These are phyloP conservation scores for Dacryopinax primogenitus DNA, from an alignment of 768 basidiomycete genomes.

Conservation along the genomic window DNA sequence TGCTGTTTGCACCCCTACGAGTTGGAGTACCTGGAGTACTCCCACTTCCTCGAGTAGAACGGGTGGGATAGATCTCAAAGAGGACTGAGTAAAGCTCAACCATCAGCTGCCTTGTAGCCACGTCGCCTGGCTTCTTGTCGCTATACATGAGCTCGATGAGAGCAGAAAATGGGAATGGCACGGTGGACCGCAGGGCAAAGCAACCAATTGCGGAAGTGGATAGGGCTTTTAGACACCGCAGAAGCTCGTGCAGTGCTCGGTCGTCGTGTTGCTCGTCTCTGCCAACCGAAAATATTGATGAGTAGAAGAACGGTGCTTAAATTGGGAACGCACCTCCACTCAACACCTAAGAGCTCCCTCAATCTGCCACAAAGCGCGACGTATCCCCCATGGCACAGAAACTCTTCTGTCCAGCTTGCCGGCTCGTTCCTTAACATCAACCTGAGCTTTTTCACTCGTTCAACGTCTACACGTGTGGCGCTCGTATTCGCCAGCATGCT, in stretches of 20 bases:
- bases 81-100: conserved; percentile 73
- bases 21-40: conserved; percentile 30
- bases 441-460: conserved; percentile 73
- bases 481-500: conserved; percentile 53
- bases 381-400: conserved; percentile 75
- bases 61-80: conserved; percentile 72
- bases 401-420: conserved; percentile 87
- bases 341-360: conserved; percentile 84
- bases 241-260: conserved; percentile 77
- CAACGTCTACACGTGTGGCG: conserved; percentile 69
- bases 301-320: neutral
- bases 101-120: conserved; percentile 80
- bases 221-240: conserved; percentile 88
- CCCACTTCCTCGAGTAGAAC: conserved; percentile 25
- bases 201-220: conserved; percentile 83
- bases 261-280: conserved; percentile 99
- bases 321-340: conserved; percentile 73
- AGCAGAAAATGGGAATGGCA: conserved; percentile 77
- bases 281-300: conserved; percentile 17
- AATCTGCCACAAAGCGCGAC: conserved; percentile 66
- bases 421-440: conserved; percentile 80
- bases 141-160: conserved; percentile 78
- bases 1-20: neutral
- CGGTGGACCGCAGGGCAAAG: conserved; percentile 75
- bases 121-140: conserved; percentile 95